Evolutionary conservation across 495 filamentous ascomycete genomes (phyloP).

Genomic region (Friedmanniomyces endolithicus): DNA sequence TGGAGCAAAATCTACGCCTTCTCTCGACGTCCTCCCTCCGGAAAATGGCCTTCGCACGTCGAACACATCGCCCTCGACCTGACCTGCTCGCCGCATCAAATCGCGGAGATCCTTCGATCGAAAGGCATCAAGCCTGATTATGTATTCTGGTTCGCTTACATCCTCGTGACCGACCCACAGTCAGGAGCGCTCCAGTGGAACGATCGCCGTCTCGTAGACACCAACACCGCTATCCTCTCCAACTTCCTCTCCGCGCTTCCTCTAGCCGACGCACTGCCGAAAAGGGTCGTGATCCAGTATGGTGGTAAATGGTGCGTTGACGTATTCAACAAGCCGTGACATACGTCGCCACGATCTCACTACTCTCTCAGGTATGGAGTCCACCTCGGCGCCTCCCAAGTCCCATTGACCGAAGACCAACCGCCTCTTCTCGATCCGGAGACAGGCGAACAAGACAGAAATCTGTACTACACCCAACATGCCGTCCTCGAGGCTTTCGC

Average conservation of each 20-base stretch:
- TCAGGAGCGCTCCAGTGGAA: slow-evolving; percentile 8
- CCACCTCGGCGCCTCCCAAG: slow-evolving; percentile 35
- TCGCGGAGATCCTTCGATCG: slow-evolving; percentile 29
- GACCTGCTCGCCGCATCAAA: slow-evolving; percentile 28
- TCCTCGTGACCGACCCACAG: slow-evolving; percentile 28
- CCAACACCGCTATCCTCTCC: slow-evolving; percentile 32
- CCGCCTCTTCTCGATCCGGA: slow-evolving; percentile 31
- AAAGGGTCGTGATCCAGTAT: slow-evolving; percentile 36
- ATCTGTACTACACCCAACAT: slow-evolving; percentile 43
- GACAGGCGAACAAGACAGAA: slow-evolving; percentile 23
- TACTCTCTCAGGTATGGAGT: too few relatives aligned
- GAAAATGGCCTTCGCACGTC: slow-evolving; percentile 26
- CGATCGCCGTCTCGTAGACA: slow-evolving; percentile 3
- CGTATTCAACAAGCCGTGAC: too few relatives aligned
- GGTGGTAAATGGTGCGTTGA: slow-evolving; percentile 11
- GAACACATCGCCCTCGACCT: slow-evolving; percentile 40
- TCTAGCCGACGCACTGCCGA: slow-evolving; percentile 31
- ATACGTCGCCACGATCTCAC: too few relatives aligned
- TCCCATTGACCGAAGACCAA: slow-evolving; percentile 35
- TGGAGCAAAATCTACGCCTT: slow-evolving; percentile 43
- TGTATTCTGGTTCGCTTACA: slow-evolving; percentile 44
- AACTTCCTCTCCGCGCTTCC: slow-evolving; percentile 37
- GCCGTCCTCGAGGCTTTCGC: slow-evolving; percentile 31
- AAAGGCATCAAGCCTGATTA: slow-evolving; percentile 32
- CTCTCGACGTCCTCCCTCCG: slow-evolving; percentile 33